Evolutionary conservation across 345 rosid genomes (phyloP).

Genomic region (Populus euphratica): DNA sequence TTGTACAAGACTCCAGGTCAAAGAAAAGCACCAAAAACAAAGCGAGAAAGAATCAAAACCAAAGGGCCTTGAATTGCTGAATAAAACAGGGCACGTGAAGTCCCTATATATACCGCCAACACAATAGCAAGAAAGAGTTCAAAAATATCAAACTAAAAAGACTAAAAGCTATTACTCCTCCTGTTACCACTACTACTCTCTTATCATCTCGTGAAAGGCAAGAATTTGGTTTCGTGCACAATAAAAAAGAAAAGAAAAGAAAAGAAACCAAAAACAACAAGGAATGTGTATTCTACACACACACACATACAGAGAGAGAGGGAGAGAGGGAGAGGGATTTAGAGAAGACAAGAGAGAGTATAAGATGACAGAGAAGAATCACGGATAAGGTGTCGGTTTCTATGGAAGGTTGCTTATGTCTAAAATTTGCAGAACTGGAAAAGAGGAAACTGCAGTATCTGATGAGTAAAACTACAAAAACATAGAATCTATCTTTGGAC

Average conservation of each 20-base stretch:
- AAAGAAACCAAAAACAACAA: not conserved
- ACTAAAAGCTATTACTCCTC: not conserved
- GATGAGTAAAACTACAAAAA: too few species aligned
- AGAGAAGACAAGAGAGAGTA: not conserved
- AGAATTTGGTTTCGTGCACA: slow-evolving; percentile 18
- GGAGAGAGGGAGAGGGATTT: not conserved
- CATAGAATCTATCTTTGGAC: not conserved
- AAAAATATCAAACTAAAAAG: not conserved
- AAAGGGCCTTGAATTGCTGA: not conserved
- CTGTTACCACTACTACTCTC: not conserved
- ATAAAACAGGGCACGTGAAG: slow-evolving; percentile 24
- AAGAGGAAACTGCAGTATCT: not conserved
- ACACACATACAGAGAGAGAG: not conserved
- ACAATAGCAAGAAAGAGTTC: not conserved
- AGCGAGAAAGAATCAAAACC: not conserved
- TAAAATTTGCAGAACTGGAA: not conserved
- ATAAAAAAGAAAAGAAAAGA: not conserved
- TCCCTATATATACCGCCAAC: slow-evolving; percentile 3
- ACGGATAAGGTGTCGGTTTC: slow-evolving; percentile 44
- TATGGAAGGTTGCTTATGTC: slow-evolving; percentile 15
- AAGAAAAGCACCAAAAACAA: not conserved
- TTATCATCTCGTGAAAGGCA: slow-evolving; percentile 30
- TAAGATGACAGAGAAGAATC: slow-evolving; percentile 33
- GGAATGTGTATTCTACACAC: not conserved
- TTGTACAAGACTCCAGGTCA: not conserved